Conservation (phyloP, 495 filamentous ascomycete species). For the Entonaema liquescens region DNA sequence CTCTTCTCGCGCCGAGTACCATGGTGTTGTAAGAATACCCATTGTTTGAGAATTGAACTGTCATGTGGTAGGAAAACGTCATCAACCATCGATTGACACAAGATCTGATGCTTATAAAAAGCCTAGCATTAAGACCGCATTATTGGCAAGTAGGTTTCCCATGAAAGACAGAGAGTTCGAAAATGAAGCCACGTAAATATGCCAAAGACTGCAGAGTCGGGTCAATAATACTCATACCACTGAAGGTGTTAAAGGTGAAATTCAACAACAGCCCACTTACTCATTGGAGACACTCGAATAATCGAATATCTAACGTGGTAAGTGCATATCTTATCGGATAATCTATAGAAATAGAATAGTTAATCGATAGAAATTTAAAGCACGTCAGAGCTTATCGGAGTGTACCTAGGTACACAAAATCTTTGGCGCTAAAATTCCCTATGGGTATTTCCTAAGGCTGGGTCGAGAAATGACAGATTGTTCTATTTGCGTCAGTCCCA, state of each 20-base stretch:
- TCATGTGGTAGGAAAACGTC: slow-evolving; percentile 12
- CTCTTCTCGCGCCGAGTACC: slow-evolving; percentile 19
- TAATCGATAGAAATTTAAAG: too few species aligned
- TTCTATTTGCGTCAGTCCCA: slow-evolving; percentile 39
- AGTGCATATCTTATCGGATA: slow-evolving; percentile 20
- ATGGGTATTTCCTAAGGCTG: too few species aligned
- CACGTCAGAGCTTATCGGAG: too few species aligned
- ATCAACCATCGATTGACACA: slow-evolving; percentile 15
- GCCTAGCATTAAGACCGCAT: not conserved
- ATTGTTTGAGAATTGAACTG: slow-evolving; percentile 34
- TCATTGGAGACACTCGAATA: not conserved
- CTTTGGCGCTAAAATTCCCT: slow-evolving; percentile 28
- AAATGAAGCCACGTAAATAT: too few species aligned
- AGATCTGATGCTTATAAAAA: slow-evolving; percentile 25
- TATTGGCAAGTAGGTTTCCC: too few species aligned
- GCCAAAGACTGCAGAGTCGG: slow-evolving; percentile 3
- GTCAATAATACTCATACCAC: not conserved
- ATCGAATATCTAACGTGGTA: not conserved
- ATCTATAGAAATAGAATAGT: too few species aligned
- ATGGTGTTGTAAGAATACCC: slow-evolving; percentile 25
- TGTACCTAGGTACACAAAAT: not conserved
- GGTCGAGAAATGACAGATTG: slow-evolving; percentile 47
- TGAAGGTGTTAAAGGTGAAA: not conserved
- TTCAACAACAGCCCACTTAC: not conserved
- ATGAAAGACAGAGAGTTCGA: too few species aligned